A percentile compares a stretch with the other conserved stretches of the same genome.
Evolutionary conservation across 495 filamentous ascomycete species (phyloP).

Genomic region (Viridothelium virens): DNA sequence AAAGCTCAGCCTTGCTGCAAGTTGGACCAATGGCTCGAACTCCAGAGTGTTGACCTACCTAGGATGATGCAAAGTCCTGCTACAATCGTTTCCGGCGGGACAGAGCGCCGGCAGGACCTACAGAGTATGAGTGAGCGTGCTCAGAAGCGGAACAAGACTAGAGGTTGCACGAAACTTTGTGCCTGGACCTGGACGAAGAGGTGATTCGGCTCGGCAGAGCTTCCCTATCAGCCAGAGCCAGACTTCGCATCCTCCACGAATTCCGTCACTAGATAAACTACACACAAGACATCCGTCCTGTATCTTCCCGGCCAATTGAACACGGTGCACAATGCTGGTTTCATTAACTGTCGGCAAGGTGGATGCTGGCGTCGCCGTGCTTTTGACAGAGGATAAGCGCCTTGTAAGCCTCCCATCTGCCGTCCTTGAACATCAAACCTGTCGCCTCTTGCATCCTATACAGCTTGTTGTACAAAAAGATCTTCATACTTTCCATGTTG

Average conservation of each 20-base stretch:
- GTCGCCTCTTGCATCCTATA: no score
- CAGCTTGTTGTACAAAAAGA: no score
- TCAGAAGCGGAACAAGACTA: no score
- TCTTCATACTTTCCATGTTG: no score
- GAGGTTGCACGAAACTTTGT: no score
- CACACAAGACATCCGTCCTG: neutral
- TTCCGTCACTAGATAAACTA: neutral
- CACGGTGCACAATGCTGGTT: constrained; percentile 61
- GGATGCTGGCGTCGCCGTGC: constrained; percentile 93
- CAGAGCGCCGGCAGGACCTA: no score
- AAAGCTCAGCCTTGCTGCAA: no score
- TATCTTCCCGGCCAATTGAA: neutral
- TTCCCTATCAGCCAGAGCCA: neutral
- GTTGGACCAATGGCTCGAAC: no score
- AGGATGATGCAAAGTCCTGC: no score
- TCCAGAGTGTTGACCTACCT: no score
- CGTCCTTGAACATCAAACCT: neutral
- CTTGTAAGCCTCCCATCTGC: constrained; percentile 52
- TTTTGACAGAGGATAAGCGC: constrained; percentile 93
- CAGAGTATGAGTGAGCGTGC: no score
- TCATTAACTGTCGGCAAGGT: constrained; percentile 99
- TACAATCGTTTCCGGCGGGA: no score
- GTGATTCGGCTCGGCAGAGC: neutral
- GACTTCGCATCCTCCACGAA: neutral
- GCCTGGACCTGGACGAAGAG: neutral